Evolutionary conservation across 495 filamentous ascomycete species (phyloP).

Genomic region (Penicillium maclennaniae): DNA sequence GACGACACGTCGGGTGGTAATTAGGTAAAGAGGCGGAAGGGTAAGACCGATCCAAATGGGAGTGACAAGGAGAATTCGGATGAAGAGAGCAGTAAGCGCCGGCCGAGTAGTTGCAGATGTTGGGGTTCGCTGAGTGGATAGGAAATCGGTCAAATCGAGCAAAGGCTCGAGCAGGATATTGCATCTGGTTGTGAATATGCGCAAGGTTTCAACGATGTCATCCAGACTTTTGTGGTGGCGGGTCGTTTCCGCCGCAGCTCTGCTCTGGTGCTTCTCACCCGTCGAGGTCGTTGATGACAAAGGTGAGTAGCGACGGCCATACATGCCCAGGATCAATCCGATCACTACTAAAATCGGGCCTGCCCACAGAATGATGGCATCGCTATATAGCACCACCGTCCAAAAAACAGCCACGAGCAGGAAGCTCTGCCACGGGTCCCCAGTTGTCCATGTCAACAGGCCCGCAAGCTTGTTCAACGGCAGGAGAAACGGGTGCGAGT

Average conservation of each 20-base stretch:
- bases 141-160: constrained; percentile 82
- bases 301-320: constrained; percentile 82
- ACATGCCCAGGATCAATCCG: constrained; percentile 85
- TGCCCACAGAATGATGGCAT: constrained; percentile 68
- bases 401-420: constrained; percentile 80
- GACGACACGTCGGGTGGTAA: constrained; percentile 81
- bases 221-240: constrained; percentile 84
- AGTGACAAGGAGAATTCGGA: constrained; percentile 81
- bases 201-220: constrained; percentile 91
- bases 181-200: constrained; percentile 81
- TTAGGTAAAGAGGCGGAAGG: constrained; percentile 74
- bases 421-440: constrained; percentile 96
- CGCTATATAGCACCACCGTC: constrained; percentile 80
- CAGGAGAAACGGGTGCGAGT: constrained; percentile 88
- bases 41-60: constrained; percentile 83
- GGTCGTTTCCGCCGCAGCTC: constrained; percentile 54
- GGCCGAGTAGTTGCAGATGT: constrained; percentile 89
- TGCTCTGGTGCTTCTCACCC: constrained; percentile 52
- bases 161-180: constrained; percentile 89
- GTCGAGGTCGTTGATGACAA: constrained; percentile 80
- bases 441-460: constrained; percentile 87
- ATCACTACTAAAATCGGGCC: constrained; percentile 81
- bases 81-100: constrained; percentile 83
- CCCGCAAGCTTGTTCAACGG: constrained; percentile 80
- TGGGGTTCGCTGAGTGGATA: constrained; percentile 85